A percentile compares a stretch with the other conserved stretches of the same genome.
These are phyloP conservation scores for Alternaria sp. DNA, from an alignment of 2,329 filamentous ascomycete species.

Conservation along the genomic window DNA sequence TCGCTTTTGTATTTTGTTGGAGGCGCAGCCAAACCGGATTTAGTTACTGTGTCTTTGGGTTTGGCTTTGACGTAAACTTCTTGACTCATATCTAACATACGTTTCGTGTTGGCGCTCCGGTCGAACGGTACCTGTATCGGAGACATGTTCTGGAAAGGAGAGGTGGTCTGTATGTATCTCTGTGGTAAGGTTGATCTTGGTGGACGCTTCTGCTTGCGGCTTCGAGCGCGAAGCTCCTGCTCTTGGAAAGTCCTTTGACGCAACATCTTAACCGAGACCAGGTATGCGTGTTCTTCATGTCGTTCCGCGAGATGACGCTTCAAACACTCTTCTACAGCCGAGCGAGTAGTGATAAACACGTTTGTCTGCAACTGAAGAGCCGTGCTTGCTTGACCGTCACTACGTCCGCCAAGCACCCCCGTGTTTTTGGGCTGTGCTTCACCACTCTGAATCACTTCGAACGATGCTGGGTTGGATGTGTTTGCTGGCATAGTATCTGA, in stretches of 20 bases:
- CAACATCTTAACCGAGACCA: constrained; percentile 24
- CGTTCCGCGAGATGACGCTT: constrained; percentile 21
- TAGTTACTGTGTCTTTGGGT: constrained; percentile 16
- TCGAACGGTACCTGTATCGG: constrained; percentile 23
- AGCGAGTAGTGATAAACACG: constrained; percentile 15
- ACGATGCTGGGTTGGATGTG: not conserved
- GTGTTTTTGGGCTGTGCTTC: not conserved
- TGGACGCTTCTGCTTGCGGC: constrained; percentile 1
- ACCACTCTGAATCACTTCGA: not conserved
- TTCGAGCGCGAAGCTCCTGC: constrained; percentile 21
- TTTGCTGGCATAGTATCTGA: not conserved
- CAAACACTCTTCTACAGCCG: constrained; percentile 21
- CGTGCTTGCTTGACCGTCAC: not conserved
- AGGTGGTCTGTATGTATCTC: constrained; percentile 27
- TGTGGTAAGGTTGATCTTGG: constrained; percentile 3
- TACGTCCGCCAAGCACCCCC: not conserved
- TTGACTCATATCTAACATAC: constrained; percentile 20
- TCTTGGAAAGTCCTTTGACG: constrained; percentile 34
- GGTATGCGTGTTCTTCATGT: constrained; percentile 27
- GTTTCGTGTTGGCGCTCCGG: constrained; percentile 2
- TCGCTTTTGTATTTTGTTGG: constrained; percentile 28
- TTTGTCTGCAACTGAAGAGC: constrained; percentile 6
- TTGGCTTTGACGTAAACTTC: constrained; percentile 26
- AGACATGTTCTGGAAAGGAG: constrained; percentile 35
- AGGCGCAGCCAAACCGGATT: constrained; percentile 14